phyloP scores from a whole-genome alignment of 495 filamentous ascomycete species.

The Podospora appendiculata region DNA sequence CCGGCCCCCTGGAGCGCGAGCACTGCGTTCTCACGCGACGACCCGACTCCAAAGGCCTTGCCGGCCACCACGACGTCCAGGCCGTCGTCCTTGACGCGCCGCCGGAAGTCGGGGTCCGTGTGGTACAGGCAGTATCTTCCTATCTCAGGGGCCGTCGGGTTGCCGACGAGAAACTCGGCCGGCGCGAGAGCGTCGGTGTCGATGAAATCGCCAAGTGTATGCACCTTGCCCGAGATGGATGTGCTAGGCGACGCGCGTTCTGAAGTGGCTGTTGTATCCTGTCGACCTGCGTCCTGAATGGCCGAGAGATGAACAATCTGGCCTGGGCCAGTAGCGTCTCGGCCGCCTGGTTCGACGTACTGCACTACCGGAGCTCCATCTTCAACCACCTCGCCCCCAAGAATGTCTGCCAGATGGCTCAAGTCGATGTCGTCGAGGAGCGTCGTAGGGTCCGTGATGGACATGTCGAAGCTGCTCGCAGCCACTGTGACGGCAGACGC shows the following conservation, averaged over 20 bases:
- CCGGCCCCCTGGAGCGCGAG: background rate
- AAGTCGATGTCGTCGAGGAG: background rate
- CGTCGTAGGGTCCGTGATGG: background rate
- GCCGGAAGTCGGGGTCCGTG: background rate
- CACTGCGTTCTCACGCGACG: background rate
- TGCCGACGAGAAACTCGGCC: background rate
- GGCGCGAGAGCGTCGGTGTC: constrained; percentile 7
- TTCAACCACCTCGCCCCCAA: background rate
- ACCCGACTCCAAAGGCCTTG: background rate
- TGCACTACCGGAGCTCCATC: background rate
- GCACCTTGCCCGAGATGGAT: background rate
- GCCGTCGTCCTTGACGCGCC: background rate
- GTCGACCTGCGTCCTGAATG: background rate
- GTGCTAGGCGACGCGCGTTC: background rate
- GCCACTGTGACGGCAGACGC: background rate
- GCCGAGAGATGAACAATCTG: background rate
- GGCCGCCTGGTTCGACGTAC: background rate
- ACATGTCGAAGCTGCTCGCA: background rate
- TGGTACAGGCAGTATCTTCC: background rate
- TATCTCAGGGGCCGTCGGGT: background rate
- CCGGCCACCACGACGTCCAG: background rate
- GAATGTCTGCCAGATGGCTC: background rate
- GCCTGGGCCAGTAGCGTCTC: background rate
- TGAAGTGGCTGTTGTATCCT: no score
- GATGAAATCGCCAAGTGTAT: constrained; percentile 3